Conservation (phyloP, 2,329 filamentous ascomycete genomes). For the Whalleya microplaca region DNA sequence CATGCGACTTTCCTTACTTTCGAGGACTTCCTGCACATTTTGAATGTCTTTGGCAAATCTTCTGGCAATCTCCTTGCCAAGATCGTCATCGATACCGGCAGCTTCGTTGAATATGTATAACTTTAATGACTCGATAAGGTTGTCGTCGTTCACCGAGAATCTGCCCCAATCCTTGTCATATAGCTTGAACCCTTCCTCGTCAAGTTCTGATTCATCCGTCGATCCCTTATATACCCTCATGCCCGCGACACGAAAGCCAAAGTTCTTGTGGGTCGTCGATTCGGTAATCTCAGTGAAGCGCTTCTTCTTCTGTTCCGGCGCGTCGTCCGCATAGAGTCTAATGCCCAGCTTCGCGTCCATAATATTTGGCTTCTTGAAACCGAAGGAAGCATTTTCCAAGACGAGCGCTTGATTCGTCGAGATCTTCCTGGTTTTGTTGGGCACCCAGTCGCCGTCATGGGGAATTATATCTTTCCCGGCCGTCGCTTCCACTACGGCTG, state of each 20-base stretch:
- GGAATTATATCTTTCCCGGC: slow-evolving; percentile 21
- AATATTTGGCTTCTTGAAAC: slow-evolving; percentile 85
- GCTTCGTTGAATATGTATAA: slow-evolving; percentile 61
- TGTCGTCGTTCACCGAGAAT: slow-evolving; percentile 53
- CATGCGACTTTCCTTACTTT: slow-evolving; percentile 63
- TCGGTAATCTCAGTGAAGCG: slow-evolving; percentile 63
- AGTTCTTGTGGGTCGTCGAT: slow-evolving; percentile 62
- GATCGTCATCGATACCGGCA: slow-evolving; percentile 62
- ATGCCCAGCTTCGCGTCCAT: slow-evolving; percentile 91
- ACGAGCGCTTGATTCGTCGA: slow-evolving; percentile 81
- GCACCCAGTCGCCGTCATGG: slow-evolving; percentile 46
- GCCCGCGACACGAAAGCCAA: slow-evolving; percentile 67
- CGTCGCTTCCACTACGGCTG: slow-evolving; percentile 14
- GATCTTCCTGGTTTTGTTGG: slow-evolving; percentile 62
- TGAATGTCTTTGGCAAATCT: slow-evolving; percentile 58
- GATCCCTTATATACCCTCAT: slow-evolving; percentile 67
- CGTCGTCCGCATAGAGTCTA: slow-evolving; percentile 81
- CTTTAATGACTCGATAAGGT: slow-evolving; percentile 57
- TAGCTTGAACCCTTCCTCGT: slow-evolving; percentile 59
- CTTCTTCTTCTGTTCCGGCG: slow-evolving; percentile 59
- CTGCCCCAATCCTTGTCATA: slow-evolving; percentile 69
- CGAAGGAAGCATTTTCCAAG: slow-evolving; percentile 79
- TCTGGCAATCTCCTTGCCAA: slow-evolving; percentile 58
- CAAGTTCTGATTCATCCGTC: slow-evolving; percentile 53
- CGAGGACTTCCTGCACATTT: slow-evolving; percentile 56